A percentile compares a stretch with the other conserved stretches of the same genome.
Conservation (phyloP, 176 grass and related monocot genomes). For the Triticum turgidum region DNA sequence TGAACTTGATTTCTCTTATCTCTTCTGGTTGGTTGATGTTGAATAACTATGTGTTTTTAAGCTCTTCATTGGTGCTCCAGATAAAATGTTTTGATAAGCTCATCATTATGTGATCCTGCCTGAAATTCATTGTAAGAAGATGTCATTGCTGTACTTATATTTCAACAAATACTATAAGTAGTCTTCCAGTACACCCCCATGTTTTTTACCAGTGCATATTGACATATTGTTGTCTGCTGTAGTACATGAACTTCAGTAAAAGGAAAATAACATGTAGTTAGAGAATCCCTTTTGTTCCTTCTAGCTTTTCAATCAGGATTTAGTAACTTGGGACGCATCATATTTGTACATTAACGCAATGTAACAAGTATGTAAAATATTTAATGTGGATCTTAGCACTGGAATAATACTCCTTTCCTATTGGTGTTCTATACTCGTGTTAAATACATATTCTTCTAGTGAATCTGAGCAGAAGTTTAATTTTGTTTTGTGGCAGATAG, state of each 20-base stretch:
- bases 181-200: not conserved
- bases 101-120: not conserved
- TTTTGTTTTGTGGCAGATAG: conserved; percentile 41
- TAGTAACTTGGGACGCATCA: too few species aligned
- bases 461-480: conserved; percentile 1
- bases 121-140: not conserved
- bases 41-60: not conserved
- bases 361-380: not conserved
- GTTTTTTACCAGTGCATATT: not conserved
- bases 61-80: not conserved
- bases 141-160: not conserved
- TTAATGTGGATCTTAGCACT: not conserved
- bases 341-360: not conserved
- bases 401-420: not conserved
- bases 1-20: not conserved
- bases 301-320: too few species aligned
- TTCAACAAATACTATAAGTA: not conserved
- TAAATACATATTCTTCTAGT: not conserved
- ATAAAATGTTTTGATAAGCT: not conserved
- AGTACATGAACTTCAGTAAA: not conserved
- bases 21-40: not conserved
- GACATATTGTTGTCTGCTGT: not conserved
- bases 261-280: not conserved
- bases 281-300: not conserved
- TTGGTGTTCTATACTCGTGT: not conserved